Evolutionary conservation across 2,329 filamentous ascomycete genomes (phyloP).

Genomic region (Amauroascus verrucosus): DNA sequence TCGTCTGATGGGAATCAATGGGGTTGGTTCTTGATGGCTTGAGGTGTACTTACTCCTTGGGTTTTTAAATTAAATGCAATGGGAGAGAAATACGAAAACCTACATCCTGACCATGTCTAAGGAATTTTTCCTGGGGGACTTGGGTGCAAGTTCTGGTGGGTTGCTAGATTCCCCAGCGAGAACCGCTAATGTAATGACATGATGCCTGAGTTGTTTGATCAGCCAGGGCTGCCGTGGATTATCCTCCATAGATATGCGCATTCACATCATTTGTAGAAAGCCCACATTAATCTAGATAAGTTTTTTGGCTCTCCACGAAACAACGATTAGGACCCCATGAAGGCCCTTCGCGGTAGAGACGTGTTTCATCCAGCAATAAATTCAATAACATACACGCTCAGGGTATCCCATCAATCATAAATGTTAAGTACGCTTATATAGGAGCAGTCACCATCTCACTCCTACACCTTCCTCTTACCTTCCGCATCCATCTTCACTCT

Average conservation of each 20-base stretch:
- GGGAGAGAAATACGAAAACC: constrained; percentile 9
- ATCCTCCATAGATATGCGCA: too few species aligned
- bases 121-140: neutral
- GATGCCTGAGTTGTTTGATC: too few species aligned
- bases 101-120: neutral
- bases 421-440: neutral
- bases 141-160: neutral
- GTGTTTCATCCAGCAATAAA: too few species aligned
- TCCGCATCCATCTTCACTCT: neutral
- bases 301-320: too few species aligned
- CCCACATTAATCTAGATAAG: neutral
- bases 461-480: neutral
- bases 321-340: too few species aligned
- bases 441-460: neutral
- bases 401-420: neutral
- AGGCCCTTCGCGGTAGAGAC: too few species aligned
- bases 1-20: constrained; percentile 13
- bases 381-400: neutral
- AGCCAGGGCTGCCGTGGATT: too few species aligned
- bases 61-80: constrained; percentile 9
- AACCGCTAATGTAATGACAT: constrained; percentile 1
- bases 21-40: constrained; percentile 12
- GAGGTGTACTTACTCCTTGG: constrained; percentile 11
- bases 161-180: neutral
- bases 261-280: neutral